Base-by-base conservation (phyloP, 208 protist species). In the Tritrichomonas foetus region DNA sequence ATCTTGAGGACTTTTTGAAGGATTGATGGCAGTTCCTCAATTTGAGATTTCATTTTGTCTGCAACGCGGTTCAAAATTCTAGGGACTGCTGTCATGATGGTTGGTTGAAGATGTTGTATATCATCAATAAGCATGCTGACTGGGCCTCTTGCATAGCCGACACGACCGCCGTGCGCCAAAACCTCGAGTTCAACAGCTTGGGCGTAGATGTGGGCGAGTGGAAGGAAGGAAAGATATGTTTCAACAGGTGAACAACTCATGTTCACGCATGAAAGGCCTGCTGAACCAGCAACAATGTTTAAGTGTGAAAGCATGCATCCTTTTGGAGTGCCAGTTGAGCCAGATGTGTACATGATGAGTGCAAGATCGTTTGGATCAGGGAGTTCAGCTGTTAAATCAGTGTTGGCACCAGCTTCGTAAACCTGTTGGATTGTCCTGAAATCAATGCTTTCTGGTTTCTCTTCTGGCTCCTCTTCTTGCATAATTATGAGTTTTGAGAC, bases 151-250 rank as follows among this genome's bases (percentile, higher is more conserved):
- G 50, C 66, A 64, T 57, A 75, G 8, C 72, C 94, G 41, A 94
- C 53, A 5, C 39, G 66, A n/a, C 57, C 13, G 0, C 94, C 94
- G 16, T 75, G 57, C 3, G 55, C 44, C 0, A 55, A 39, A 36
- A 75, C 50, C 1, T 53, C 80, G 2, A 93, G 36, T n/a, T 94
- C 92, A 47, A 53, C 55, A 50, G 53, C 50, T 25, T 49, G 36
- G 33, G 66, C 94, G 33, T 94, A 94, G 61, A 94, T 93, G 72
- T 94, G 94, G 20, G 94, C 94, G 30, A 94, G 69, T 53, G 94
- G 94, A 5, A 94, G 33, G 66, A 94, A 94, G 0, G 94, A 94
- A 25, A 94, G 53, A 22, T 47, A 61, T 47, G 94, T 93, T 33
- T 94, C 94, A 14, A 1, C 16, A 27, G 33, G 22, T 27, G 36